These are phyloP conservation scores for Aspergillus jensenii DNA, from an alignment of 2,329 filamentous ascomycete species.

Conservation along the genomic window DNA sequence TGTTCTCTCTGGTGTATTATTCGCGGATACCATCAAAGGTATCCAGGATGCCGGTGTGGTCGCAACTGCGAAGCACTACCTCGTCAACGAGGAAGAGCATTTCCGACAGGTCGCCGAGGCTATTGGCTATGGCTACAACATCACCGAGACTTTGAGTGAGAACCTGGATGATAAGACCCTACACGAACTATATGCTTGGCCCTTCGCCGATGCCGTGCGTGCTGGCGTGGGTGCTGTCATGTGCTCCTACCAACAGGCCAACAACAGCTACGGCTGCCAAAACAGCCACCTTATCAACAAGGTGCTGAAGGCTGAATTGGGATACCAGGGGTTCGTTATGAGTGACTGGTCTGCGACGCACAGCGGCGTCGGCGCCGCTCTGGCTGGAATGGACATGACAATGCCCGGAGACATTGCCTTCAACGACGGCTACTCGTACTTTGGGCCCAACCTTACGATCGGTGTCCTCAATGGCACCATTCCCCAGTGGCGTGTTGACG, in stretches of 20 bases:
- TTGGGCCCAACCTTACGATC: constrained; percentile 84
- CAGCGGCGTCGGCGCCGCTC: constrained; percentile 63
- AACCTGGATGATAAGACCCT: constrained; percentile 65
- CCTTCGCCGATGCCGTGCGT: constrained; percentile 67
- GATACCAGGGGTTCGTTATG: constrained; percentile 71
- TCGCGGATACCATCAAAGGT: constrained; percentile 71
- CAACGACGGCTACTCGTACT: constrained; percentile 70
- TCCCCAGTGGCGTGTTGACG: constrained; percentile 82
- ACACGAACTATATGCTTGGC: constrained; percentile 65
- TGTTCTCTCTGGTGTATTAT: constrained; percentile 69
- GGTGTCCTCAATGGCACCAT: constrained; percentile 87
- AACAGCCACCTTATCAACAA: constrained; percentile 62
- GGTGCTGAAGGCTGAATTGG: constrained; percentile 68
- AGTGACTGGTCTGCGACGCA: constrained; percentile 78
- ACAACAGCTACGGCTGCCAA: constrained; percentile 67
- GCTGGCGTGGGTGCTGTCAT: constrained; percentile 66
- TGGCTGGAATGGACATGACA: constrained; percentile 74
- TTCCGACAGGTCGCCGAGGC: constrained; percentile 65
- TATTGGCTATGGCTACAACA: constrained; percentile 59
- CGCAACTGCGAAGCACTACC: constrained; percentile 77
- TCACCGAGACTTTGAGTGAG: constrained; percentile 60
- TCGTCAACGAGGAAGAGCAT: constrained; percentile 73
- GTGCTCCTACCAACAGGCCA: constrained; percentile 73
- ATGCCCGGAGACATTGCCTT: constrained; percentile 84
- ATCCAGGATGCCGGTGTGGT: constrained; percentile 81